Evolutionary conservation across 2,329 filamentous ascomycete species (phyloP).

Genomic region (Cercospora canescens): DNA sequence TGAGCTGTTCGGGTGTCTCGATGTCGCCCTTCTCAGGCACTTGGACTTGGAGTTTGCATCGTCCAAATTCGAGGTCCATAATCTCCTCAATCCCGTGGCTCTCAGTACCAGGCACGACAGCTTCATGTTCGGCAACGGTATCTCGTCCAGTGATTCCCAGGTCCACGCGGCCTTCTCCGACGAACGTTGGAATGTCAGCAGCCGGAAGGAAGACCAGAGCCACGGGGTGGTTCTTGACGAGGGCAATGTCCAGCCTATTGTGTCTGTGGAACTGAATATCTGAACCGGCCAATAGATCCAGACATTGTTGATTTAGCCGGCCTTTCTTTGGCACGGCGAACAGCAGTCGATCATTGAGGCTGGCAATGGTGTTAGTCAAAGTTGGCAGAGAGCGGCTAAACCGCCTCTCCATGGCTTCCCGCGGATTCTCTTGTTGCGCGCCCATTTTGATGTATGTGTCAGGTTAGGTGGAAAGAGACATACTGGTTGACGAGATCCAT

Average conservation of each 20-base stretch:
- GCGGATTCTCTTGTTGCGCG: conserved; percentile 4
- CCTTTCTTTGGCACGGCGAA: conserved; percentile 99
- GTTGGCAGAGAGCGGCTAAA: conserved; percentile 33
- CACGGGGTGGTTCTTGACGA: conserved; percentile 95
- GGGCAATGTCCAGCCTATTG: conserved; percentile 91
- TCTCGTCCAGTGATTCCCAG: conserved; percentile 93
- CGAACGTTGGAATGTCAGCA: conserved; percentile 95
- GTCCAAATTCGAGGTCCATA: conserved; percentile 86
- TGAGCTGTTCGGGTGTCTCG: conserved; percentile 68
- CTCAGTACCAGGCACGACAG: conserved; percentile 46
- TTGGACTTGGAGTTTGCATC: conserved; percentile 94
- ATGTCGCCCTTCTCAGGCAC: conserved; percentile 83
- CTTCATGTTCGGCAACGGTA: conserved; percentile 81
- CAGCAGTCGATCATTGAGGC: conserved; percentile 86
- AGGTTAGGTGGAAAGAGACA: conserved; percentile 14
- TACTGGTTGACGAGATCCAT: conserved; percentile 41
- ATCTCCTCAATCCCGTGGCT: conserved; percentile 75
- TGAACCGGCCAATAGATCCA: conserved; percentile 88
- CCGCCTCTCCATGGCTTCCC: conserved; percentile 14
- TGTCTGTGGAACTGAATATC: conserved; percentile 97
- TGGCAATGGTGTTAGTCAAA: conserved; percentile 49
- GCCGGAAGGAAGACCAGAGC: conserved; percentile 96
- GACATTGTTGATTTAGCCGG: conserved; percentile 79
- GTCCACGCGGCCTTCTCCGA: conserved; percentile 90
- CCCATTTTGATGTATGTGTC: conserved; percentile 7